These are phyloP conservation scores for Auriscalpium microsporum DNA, from an alignment of 768 basidiomycete species.

Conservation along the genomic window DNA sequence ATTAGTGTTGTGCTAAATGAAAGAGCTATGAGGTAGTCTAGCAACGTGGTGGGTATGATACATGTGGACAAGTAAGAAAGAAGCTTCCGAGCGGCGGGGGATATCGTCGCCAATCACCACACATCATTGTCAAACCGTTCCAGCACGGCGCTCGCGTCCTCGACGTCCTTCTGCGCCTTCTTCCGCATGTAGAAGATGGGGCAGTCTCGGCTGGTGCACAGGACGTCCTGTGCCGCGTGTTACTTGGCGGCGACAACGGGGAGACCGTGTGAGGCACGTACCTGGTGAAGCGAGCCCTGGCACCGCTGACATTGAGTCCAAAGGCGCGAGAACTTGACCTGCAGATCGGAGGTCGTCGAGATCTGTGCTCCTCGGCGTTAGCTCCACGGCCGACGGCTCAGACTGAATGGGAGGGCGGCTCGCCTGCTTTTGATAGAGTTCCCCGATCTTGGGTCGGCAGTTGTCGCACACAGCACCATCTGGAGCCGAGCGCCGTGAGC, in stretches of 20 bases:
- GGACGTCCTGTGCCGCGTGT: conserved; percentile 60
- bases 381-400: background rate
- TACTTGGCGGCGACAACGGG: conserved; percentile 11
- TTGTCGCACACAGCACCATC: conserved; percentile 94
- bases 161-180: conserved; percentile 96
- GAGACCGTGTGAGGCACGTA: conserved; percentile 18
- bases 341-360: conserved; percentile 59
- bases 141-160: conserved; percentile 67
- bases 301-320: conserved; percentile 99
- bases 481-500: conserved; percentile 22
- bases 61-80: conserved; percentile 3
- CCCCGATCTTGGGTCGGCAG: conserved; percentile 76
- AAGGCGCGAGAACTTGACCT: conserved; percentile 86
- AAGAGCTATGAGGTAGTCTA: too few relatives aligned
- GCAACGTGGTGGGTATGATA: conserved; percentile 1
- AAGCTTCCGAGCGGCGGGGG: background rate
- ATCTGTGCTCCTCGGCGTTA: conserved; percentile 21
- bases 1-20: too few relatives aligned
- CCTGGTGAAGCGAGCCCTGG: conserved; percentile 96
- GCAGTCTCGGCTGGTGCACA: conserved; percentile 95
- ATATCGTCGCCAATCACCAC: conserved; percentile 37
- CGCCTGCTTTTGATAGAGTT: conserved; percentile 90
- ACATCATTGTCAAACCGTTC: conserved; percentile 77
- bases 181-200: conserved; percentile 99
- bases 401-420: conserved; percentile 7